These are phyloP conservation scores for Cladorrhinum sp. DNA, from an alignment of 2,329 filamentous ascomycete species.

Conservation along the genomic window DNA sequence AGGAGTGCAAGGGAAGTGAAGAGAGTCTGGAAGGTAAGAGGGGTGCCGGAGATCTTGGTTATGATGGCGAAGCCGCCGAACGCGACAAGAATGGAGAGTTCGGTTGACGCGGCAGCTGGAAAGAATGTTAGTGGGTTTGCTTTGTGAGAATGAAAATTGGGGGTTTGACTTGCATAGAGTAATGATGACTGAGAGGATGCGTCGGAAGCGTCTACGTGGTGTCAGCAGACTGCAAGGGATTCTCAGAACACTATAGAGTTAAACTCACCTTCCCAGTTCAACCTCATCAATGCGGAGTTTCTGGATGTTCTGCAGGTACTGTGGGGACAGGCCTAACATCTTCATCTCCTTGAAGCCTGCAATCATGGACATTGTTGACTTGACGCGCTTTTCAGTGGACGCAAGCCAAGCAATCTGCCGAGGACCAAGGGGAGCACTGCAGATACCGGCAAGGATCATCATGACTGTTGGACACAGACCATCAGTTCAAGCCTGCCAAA, in stretches of 20 bases:
- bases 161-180: constrained; percentile 1
- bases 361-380: constrained; percentile 16
- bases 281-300: constrained; percentile 10
- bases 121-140: neutral
- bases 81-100: constrained; percentile 13
- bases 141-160: neutral
- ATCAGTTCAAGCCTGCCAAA: neutral
- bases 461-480: neutral
- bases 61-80: constrained; percentile 15
- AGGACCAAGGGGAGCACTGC: constrained; percentile 8
- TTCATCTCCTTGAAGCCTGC: constrained; percentile 15
- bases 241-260: neutral
- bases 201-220: constrained; percentile 6
- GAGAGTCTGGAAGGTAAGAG: constrained; percentile 14
- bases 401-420: constrained; percentile 14
- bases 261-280: constrained; percentile 4
- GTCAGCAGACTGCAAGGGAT: neutral
- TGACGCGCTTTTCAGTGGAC: constrained; percentile 11
- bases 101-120: constrained; percentile 11
- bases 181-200: constrained; percentile 14
- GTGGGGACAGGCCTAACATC: constrained; percentile 10
- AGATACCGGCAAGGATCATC: constrained; percentile 11
- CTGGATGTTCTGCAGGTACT: constrained; percentile 11
- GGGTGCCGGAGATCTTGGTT: constrained; percentile 12
- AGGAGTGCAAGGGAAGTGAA: constrained; percentile 10